phyloP scores from a whole-genome alignment of 2,329 filamentous ascomycete genomes.

The Neonectria neomacrospora region DNA sequence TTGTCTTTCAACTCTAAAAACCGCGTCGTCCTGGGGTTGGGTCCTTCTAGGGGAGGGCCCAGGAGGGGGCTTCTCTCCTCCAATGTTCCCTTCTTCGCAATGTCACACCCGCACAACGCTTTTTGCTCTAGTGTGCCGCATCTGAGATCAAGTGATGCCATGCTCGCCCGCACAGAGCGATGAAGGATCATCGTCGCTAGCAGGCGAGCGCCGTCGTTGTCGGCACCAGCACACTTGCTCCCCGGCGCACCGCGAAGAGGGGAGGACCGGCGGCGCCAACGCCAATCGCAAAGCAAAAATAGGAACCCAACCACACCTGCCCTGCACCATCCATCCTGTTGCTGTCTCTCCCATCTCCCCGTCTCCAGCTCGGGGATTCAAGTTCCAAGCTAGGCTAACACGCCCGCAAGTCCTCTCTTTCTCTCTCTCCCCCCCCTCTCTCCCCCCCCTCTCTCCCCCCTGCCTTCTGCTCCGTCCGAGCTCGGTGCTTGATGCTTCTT shows the following conservation, averaged over 20 bases:
- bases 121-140: conserved; percentile 31
- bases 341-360: background rate
- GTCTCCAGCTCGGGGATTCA: background rate
- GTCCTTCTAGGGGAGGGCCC: conserved; percentile 16
- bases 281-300: background rate
- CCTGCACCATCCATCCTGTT: background rate
- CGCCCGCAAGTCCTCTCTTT: too few species aligned
- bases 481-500: conserved; percentile 17
- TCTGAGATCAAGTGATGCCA: conserved; percentile 41
- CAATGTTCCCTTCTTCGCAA: conserved; percentile 5
- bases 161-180: conserved; percentile 18
- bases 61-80: background rate
- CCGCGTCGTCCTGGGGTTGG: conserved; percentile 5
- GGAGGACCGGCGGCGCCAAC: background rate
- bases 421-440: too few species aligned
- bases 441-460: too few species aligned
- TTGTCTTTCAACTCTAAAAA: background rate
- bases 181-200: conserved; percentile 32
- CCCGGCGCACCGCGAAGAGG: background rate
- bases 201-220: conserved; percentile 6
- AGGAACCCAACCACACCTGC: background rate
- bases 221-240: conserved; percentile 16
- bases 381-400: background rate
- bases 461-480: background rate
- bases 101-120: conserved; percentile 25